Conservation (phyloP, 208 protist genomes). For the Crithidia bombi region DNA sequence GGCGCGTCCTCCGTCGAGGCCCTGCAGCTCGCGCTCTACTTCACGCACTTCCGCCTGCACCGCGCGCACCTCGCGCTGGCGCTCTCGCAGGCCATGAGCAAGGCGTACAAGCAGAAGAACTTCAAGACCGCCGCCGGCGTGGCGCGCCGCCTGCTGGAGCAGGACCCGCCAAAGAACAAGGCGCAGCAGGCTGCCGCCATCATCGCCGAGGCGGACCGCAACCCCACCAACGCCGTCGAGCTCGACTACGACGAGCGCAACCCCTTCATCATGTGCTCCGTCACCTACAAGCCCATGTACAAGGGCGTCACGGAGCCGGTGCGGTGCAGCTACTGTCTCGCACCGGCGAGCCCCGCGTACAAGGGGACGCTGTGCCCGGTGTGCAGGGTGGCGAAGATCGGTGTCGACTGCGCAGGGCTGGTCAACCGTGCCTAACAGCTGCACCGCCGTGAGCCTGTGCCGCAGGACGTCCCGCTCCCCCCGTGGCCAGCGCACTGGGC, state of each 20-base stretch:
- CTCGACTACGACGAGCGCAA: constrained; percentile 97
- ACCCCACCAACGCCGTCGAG: constrained; percentile 65
- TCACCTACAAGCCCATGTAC: constrained; percentile 83
- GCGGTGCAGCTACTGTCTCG: constrained; percentile 93
- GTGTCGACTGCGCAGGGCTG: constrained; percentile 69
- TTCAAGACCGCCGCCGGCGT: constrained; percentile 90
- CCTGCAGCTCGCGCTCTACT: constrained; percentile 96
- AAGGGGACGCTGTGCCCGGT: constrained; percentile 75
- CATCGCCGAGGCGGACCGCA: constrained; percentile 87
- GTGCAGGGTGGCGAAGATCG: constrained; percentile 74
- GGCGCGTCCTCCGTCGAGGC: constrained; percentile 49
- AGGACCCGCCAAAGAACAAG: constrained; percentile 89
- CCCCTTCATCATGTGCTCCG: constrained; percentile 94
- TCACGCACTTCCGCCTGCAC: constrained; percentile 97
- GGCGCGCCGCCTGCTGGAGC: constrained; percentile 93
- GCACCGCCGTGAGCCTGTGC: no score
- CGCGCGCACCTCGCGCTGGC: constrained; percentile 89
- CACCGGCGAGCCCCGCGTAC: constrained; percentile 75
- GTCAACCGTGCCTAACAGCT: constrained; percentile 37
- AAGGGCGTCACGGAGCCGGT: constrained; percentile 62
- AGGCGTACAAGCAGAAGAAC: constrained; percentile 94
- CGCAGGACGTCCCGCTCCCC: background rate
- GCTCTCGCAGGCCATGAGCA: constrained; percentile 94
- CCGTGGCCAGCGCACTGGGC: constrained; percentile 4
- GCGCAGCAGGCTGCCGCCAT: constrained; percentile 92